Base-by-base conservation (phyloP, 768 basidiomycete genomes). In the Russula dissimulans region DNA sequence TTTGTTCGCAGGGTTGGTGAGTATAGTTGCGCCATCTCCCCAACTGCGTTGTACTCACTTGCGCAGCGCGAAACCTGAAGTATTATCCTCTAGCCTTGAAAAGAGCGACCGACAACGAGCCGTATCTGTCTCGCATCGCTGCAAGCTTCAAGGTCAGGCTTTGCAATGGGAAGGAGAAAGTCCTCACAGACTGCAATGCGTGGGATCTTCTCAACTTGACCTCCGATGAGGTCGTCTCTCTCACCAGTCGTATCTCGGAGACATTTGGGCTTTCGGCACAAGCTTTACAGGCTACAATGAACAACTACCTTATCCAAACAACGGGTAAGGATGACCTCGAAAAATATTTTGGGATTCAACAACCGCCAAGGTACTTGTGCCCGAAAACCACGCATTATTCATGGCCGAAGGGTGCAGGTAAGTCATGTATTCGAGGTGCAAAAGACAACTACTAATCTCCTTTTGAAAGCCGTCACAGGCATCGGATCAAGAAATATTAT, bases 391-490 rank as follows among this genome's bases (percentile, higher is more conserved):
- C 70, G 17, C 77, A 79, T 64, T 78, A 76, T 54, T 78, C 77
- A 1, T 80, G 79, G 79, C 77, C 77, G 14, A 80, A 80, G 65
- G 71, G 71, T 18, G 73, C 75, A 26, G 74, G 78, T 78, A 60
- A 51, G 71, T 67, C 39, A 26, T 29, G 48, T 22, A n/a, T 42
- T 38, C n/a, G 7, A 58, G 12, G 48, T 47, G 9, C 36, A 18
- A 17, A 36, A 46, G 14, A 46, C 22, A 2, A 29, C 9, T 46
- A 31, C 17, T 29, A 18, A 54, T 44, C 3, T 17, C 49, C 44
- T 32, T 57, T 32, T 32, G 29, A 32, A 26, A 79, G 78, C 76
- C 10, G 54, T 79, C 32, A 69, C 74, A 39, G 78, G 79, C 2
- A 72, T 80, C 15, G 79, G 79, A 1, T 72, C 73, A 4, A 63